Conservation (phyloP, 352 stramenopile genomes). For the Phytopythium mirpurense region DNA sequence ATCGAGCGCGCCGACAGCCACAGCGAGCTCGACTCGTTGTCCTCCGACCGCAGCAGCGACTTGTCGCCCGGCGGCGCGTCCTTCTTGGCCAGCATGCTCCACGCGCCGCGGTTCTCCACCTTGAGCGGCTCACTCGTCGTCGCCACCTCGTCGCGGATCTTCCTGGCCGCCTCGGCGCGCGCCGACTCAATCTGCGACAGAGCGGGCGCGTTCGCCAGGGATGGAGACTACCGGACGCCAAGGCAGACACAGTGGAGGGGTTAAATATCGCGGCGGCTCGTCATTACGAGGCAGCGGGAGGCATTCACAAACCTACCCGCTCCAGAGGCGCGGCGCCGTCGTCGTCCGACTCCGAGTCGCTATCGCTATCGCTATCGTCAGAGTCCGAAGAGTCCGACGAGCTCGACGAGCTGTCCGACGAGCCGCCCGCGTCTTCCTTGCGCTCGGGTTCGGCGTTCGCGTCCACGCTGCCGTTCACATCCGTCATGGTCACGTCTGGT, state of each 20-base stretch:
- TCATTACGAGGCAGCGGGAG: background rate
- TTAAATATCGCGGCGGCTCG: conserved; percentile 3
- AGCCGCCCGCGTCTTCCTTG: conserved; percentile 34
- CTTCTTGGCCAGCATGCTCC: conserved; percentile 80
- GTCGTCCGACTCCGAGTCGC: conserved; percentile 81
- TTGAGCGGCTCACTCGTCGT: conserved; percentile 58
- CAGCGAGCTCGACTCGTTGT: conserved; percentile 68
- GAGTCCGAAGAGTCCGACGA: conserved; percentile 81
- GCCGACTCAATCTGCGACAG: conserved; percentile 43
- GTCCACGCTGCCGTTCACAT: conserved; percentile 24
- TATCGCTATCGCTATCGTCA: conserved; percentile 78
- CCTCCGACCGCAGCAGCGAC: conserved; percentile 51
- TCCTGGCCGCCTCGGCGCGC: conserved; percentile 59
- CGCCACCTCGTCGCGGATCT: conserved; percentile 66
- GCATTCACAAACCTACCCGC: conserved; percentile 68
- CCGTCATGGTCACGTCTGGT: conserved; percentile 47
- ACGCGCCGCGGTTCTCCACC: conserved; percentile 81
- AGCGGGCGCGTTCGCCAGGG: conserved; percentile 45
- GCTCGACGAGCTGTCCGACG: conserved; percentile 66
- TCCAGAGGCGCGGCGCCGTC: conserved; percentile 68
- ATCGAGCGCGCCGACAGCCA: conserved; percentile 81
- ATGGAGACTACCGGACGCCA: conserved; percentile 39
- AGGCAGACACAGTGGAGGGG: conserved; percentile 11
- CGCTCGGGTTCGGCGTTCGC: conserved; percentile 23
- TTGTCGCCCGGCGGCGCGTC: conserved; percentile 42